A percentile compares a stretch with the other conserved stretches of the same genome.
phyloP scores from a whole-genome alignment of 441 rosid species.

The Populus hybrid region DNA sequence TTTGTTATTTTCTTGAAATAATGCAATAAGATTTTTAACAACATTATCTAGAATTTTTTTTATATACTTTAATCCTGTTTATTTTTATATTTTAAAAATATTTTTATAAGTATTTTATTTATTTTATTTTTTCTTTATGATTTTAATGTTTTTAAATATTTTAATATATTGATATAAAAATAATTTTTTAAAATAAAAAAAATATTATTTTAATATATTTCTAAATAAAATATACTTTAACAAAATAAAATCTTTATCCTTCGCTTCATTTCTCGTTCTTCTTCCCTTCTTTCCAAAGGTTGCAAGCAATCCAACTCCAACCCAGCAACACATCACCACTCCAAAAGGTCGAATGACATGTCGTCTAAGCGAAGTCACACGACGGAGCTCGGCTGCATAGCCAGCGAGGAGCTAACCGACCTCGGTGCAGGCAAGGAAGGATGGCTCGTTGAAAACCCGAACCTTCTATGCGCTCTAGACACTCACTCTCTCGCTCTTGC shows the following conservation, averaged over 20 bases:
- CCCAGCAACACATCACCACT: neutral
- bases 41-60: too few relatives aligned
- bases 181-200: too few relatives aligned
- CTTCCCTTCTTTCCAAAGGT: neutral
- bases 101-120: too few relatives aligned
- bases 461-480: conserved; percentile 67
- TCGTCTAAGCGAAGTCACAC: conserved; percentile 57
- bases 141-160: too few relatives aligned
- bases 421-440: conserved; percentile 93
- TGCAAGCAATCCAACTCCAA: neutral
- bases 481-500: conserved; percentile 70
- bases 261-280: neutral
- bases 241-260: neutral
- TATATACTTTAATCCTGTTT: neutral
- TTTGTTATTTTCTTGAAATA: too few relatives aligned
- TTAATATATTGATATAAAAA: too few relatives aligned
- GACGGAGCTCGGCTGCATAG: conserved; percentile 84
- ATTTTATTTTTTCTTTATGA: too few relatives aligned
- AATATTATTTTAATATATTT: too few relatives aligned
- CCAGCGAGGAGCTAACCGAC: conserved; percentile 68
- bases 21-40: too few relatives aligned
- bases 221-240: too few relatives aligned
- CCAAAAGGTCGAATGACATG: conserved; percentile 26
- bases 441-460: conserved; percentile 67
- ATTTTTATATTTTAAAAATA: too few relatives aligned